These are phyloP conservation scores for Colletotrichum tropicale DNA, from an alignment of 2,329 filamentous ascomycete species.

Conservation along the genomic window DNA sequence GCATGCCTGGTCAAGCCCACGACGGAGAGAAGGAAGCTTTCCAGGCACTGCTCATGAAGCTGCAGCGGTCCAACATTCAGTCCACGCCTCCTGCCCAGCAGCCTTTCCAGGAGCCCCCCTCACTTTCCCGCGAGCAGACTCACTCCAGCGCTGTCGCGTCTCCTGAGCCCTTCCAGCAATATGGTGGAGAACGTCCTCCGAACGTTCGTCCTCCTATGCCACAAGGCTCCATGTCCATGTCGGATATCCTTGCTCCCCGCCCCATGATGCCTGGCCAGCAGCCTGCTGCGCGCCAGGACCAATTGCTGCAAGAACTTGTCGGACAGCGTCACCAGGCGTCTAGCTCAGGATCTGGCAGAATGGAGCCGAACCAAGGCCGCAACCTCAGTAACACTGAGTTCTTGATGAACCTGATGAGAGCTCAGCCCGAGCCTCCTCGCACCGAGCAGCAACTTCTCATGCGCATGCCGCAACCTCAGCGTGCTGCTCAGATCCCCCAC, in stretches of 20 bases:
- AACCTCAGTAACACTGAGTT: conserved; percentile 79
- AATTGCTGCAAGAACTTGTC: conserved; percentile 65
- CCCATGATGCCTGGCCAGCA: conserved; percentile 52
- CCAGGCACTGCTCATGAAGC: conserved; percentile 79
- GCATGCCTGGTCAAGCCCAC: conserved; percentile 41
- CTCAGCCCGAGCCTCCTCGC: conserved; percentile 52
- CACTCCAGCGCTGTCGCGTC: conserved; percentile 43
- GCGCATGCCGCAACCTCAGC: conserved; percentile 56
- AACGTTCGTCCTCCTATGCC: conserved; percentile 45
- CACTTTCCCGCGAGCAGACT: conserved; percentile 27
- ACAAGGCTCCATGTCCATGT: conserved; percentile 41
- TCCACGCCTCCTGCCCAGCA: conserved; percentile 50
- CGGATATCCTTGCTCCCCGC: conserved; percentile 59
- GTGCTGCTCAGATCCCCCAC: conserved; percentile 50
- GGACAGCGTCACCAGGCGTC: conserved; percentile 61
- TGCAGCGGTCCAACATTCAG: conserved; percentile 63
- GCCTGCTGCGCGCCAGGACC: conserved; percentile 56
- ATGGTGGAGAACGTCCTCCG: conserved; percentile 49
- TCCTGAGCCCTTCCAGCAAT: conserved; percentile 54
- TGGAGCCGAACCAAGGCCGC: conserved; percentile 46
- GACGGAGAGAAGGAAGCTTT: conserved; percentile 87
- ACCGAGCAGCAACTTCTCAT: conserved; percentile 54
- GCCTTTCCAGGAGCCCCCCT: conserved; percentile 45
- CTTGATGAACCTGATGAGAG: conserved; percentile 80
- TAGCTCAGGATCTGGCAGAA: conserved; percentile 52